Percentiles rank a stretch among this genome's conserved stretches.
Conservation (phyloP, 345 rosid genomes). For the Salix arbutifolia region DNA sequence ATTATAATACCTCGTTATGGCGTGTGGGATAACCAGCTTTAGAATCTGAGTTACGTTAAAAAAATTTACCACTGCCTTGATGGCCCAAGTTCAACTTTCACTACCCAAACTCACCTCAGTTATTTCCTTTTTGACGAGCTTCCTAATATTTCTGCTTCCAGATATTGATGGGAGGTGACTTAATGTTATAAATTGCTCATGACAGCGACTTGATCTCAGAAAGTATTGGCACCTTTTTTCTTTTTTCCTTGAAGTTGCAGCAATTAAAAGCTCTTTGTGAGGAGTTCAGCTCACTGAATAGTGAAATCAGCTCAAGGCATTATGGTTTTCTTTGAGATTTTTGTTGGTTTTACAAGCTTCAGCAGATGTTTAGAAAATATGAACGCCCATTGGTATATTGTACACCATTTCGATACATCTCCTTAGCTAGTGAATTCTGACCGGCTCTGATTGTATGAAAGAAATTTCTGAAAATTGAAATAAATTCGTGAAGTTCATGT, state of each 20-base stretch:
- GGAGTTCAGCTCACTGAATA: constrained; percentile 12
- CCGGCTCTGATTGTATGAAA: constrained; percentile 26
- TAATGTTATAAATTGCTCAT: constrained; percentile 17
- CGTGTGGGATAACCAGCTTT: not conserved
- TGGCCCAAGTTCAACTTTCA: not conserved
- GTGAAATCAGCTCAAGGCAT: constrained; percentile 7
- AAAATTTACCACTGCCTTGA: not conserved
- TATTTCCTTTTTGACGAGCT: constrained; percentile 1
- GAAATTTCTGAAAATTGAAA: constrained; percentile 18
- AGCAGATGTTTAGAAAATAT: constrained; percentile 14
- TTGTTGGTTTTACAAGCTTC: constrained; percentile 19
- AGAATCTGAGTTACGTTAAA: not conserved
- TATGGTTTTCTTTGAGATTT: constrained; percentile 10
- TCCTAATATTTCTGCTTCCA: constrained; percentile 31
- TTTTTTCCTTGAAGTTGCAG: constrained; percentile 34
- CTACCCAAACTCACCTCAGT: not conserved
- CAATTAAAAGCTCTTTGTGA: constrained; percentile 25
- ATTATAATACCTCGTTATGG: not conserved
- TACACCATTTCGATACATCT: constrained; percentile 8
- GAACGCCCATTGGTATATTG: constrained; percentile 14
- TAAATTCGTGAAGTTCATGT: constrained; percentile 3
- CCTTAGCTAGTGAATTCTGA: constrained; percentile 22
- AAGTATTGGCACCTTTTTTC: constrained; percentile 16
- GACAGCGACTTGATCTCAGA: constrained; percentile 22
- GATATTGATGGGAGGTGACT: constrained; percentile 36